Evolutionary conservation across 495 filamentous ascomycete species (phyloP).

Genomic region (Lichina pygmaea): DNA sequence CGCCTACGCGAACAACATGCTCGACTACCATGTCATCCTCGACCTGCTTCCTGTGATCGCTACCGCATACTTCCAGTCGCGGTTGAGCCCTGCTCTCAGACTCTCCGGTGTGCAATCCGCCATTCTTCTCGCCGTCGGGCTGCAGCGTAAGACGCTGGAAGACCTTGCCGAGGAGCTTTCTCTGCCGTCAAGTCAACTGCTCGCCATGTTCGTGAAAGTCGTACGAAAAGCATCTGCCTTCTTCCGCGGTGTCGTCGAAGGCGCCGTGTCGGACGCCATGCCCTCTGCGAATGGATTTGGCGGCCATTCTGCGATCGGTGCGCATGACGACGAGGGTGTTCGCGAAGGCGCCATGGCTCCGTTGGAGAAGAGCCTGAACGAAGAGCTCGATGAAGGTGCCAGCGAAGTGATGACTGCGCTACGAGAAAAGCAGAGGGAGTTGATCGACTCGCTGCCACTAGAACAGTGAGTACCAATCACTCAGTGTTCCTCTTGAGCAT

Average conservation of each 20-base stretch:
- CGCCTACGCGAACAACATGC: slow-evolving; percentile 82
- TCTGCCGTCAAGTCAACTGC: slow-evolving; percentile 46
- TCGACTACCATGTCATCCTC: slow-evolving; percentile 93
- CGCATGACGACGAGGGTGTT: slow-evolving; percentile 31
- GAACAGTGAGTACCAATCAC: slow-evolving; percentile 38
- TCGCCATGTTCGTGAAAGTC: slow-evolving; percentile 94
- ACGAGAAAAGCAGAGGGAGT: slow-evolving; percentile 48
- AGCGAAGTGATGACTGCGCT: slow-evolving; percentile 43
- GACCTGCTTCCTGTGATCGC: slow-evolving; percentile 72
- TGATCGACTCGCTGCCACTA: slow-evolving; percentile 73
- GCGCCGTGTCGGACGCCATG: slow-evolving; percentile 41
- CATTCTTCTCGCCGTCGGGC: slow-evolving; percentile 65
- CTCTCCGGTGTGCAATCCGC: slow-evolving; percentile 56
- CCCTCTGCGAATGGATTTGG: slow-evolving; percentile 29
- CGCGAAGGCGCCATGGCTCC: slow-evolving; percentile 22
- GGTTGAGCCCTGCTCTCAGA: slow-evolving; percentile 33
- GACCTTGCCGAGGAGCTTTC: slow-evolving; percentile 55
- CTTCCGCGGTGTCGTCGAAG: slow-evolving; percentile 49
- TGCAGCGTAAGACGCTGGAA: slow-evolving; percentile 70
- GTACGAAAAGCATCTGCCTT: slow-evolving; percentile 58
- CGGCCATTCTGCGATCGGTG: slow-evolving; percentile 23
- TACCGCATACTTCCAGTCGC: slow-evolving; percentile 55
- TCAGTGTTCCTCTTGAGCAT: background rate
- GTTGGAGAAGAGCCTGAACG: slow-evolving; percentile 44
- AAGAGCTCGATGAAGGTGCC: slow-evolving; percentile 66